Percentiles rank a stretch among this genome's conserved stretches.
Conservation (phyloP, 1,284 basidiomycete species). For the Rhodotorula sp. region DNA sequence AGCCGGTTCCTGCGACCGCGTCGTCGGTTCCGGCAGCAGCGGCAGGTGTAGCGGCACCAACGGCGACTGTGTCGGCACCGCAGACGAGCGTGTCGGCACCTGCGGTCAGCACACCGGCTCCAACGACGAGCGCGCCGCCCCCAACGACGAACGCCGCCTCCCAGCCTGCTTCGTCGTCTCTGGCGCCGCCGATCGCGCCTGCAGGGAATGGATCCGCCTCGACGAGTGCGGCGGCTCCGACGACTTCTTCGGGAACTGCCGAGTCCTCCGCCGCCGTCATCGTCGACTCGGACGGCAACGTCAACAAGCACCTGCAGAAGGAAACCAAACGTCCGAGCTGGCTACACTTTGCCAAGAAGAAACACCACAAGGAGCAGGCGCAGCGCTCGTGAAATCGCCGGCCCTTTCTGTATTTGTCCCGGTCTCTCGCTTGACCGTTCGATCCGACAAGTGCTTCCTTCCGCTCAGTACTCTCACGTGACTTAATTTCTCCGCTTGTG, state of each 20-base stretch:
- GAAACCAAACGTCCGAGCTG: neutral
- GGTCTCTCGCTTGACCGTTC: too few species aligned
- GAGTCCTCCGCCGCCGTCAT: neutral
- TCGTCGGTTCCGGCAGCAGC: too few species aligned
- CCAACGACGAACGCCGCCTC: neutral
- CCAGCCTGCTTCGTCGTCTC: neutral
- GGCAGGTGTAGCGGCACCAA: too few species aligned
- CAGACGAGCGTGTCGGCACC: neutral
- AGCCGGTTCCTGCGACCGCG: too few species aligned
- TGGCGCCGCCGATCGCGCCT: too few species aligned
- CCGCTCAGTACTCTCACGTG: too few species aligned
- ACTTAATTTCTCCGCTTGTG: neutral
- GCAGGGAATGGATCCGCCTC: too few species aligned
- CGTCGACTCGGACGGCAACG: neutral
- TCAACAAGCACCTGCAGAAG: neutral
- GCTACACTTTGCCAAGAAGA: neutral
- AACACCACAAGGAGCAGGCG: neutral
- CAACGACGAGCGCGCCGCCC: neutral
- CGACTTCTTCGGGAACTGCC: neutral
- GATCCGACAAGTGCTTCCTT: neutral
- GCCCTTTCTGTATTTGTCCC: too few species aligned
- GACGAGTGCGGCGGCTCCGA: neutral
- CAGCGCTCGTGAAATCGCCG: too few species aligned
- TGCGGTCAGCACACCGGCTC: neutral
- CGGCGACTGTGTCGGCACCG: neutral